Percentiles rank a stretch among this genome's conserved stretches.
Evolutionary conservation across 352 stramenopile genomes (phyloP).

Genomic region (Lagenidium giganteum): DNA sequence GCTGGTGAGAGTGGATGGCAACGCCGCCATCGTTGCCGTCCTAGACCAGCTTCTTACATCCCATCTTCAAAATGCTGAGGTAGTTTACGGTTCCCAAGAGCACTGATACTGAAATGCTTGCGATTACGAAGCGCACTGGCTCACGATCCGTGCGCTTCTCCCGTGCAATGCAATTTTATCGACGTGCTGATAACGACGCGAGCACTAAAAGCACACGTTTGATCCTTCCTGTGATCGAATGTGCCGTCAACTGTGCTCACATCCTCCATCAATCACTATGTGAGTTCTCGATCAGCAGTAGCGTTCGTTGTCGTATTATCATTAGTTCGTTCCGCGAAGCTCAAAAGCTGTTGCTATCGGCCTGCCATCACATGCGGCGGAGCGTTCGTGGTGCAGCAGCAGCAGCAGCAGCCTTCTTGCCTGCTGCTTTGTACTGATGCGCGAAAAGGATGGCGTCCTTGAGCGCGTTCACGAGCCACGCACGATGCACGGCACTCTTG

Average conservation of each 20-base stretch:
- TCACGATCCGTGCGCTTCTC: too few species aligned
- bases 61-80: too few species aligned
- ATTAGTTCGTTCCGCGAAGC: too few species aligned
- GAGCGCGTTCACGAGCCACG: conserved; percentile 72
- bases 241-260: conserved; percentile 76
- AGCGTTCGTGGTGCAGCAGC: background rate
- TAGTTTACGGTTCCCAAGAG: too few species aligned
- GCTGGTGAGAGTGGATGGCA: conserved; percentile 77
- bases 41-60: conserved; percentile 74
- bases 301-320: too few species aligned
- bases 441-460: conserved; percentile 60
- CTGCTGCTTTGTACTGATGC: conserved; percentile 47
- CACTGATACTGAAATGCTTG: conserved; percentile 76
- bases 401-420: background rate
- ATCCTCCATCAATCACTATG: too few species aligned
- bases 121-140: too few species aligned
- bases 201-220: conserved; percentile 81
- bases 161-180: conserved; percentile 63
- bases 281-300: too few species aligned
- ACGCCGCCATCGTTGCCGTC: conserved; percentile 18
- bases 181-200: conserved; percentile 62
- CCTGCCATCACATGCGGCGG: conserved; percentile 9
- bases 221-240: conserved; percentile 48
- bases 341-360: too few species aligned
- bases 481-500: conserved; percentile 56